These are phyloP conservation scores for Serendipita vermifera DNA, from an alignment of 768 basidiomycete genomes.

Conservation along the genomic window DNA sequence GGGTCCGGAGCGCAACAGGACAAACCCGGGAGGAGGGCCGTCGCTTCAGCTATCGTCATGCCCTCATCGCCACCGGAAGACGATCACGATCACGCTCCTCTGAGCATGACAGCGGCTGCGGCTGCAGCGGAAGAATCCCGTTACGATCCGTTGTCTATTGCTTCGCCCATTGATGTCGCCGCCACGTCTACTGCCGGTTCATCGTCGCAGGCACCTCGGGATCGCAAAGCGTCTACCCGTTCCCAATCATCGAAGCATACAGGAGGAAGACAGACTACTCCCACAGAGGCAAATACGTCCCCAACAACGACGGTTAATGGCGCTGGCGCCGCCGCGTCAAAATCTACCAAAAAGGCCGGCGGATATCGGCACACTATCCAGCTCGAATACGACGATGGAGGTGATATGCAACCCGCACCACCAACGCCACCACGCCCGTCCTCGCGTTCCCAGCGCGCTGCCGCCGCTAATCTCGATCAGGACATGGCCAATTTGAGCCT, in stretches of 20 bases:
- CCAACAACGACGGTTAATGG: background rate
- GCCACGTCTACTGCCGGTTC: constrained; percentile 12
- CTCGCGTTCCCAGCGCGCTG: background rate
- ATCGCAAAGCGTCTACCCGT: constrained; percentile 13
- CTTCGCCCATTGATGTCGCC: constrained; percentile 11
- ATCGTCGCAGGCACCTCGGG: background rate
- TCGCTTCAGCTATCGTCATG: constrained; percentile 33
- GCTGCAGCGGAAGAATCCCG: constrained; percentile 21
- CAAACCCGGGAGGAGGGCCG: constrained; percentile 27
- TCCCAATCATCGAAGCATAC: constrained; percentile 16
- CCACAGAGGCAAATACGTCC: constrained; percentile 16
- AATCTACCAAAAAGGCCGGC: constrained; percentile 34
- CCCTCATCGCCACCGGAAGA: constrained; percentile 26
- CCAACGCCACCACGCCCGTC: constrained; percentile 13
- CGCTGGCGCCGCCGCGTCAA: constrained; percentile 22
- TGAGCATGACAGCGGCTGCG: constrained; percentile 33
- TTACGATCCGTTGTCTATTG: constrained; percentile 22
- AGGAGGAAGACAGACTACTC: constrained; percentile 11
- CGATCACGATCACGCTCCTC: constrained; percentile 55
- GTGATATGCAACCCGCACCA: constrained; percentile 15
- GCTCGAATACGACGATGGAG: constrained; percentile 76
- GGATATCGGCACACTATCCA: constrained; percentile 87
- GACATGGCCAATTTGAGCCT: background rate
- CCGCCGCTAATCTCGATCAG: background rate
- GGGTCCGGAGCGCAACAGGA: background rate